Evolutionary conservation across 2,329 filamentous ascomycete species (phyloP).

Genomic region (Xylaria arbuscula): DNA sequence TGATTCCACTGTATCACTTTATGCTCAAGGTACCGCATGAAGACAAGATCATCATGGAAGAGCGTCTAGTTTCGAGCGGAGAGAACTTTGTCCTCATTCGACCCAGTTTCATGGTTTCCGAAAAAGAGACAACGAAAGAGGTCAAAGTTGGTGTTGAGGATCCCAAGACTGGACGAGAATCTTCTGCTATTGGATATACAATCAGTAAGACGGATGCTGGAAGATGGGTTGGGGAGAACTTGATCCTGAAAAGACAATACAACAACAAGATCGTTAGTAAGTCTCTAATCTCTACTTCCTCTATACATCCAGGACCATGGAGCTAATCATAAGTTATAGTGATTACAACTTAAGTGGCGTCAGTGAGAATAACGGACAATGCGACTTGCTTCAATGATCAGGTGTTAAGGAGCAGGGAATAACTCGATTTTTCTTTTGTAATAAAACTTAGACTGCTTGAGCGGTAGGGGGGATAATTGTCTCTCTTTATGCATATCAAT

Average conservation of each 20-base stretch:
- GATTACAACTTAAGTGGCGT: constrained; percentile 24
- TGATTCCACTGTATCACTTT: constrained; percentile 58
- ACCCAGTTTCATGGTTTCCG: constrained; percentile 51
- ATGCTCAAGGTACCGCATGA: constrained; percentile 56
- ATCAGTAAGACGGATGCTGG: constrained; percentile 62
- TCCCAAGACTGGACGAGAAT: constrained; percentile 46
- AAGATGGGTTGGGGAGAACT: constrained; percentile 58
- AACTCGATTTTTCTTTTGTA: not conserved
- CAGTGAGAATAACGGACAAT: not conserved
- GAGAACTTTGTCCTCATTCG: constrained; percentile 54
- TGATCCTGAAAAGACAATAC: constrained; percentile 50
- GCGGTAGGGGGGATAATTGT: not conserved
- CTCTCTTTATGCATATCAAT: not conserved
- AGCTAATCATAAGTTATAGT: constrained; percentile 16
- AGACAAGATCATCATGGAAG: constrained; percentile 64
- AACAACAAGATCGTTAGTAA: constrained; percentile 50
- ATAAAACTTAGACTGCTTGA: not conserved
- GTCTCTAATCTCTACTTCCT: constrained; percentile 12
- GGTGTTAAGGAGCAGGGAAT: not conserved
- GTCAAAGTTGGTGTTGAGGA: constrained; percentile 58
- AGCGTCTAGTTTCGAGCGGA: constrained; percentile 44
- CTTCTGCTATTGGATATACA: constrained; percentile 58
- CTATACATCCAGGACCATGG: not conserved
- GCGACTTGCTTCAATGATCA: not conserved
- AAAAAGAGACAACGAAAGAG: constrained; percentile 43